phyloP scores from a whole-genome alignment of 495 filamentous ascomycete species.

The Aspergillus ellipticus region DNA sequence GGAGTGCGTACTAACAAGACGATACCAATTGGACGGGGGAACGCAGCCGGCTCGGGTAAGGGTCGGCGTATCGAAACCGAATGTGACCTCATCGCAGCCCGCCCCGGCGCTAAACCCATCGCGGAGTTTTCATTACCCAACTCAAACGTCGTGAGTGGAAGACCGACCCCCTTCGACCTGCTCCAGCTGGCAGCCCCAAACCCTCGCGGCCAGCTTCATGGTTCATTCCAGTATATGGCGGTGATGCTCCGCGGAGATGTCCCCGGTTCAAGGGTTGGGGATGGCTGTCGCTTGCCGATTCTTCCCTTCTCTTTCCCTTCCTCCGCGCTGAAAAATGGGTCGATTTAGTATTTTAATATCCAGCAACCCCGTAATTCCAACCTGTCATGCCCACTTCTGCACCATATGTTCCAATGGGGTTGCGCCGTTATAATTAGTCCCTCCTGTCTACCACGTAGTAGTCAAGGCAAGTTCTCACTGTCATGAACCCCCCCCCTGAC shows the following conservation, averaged over 20 bases:
- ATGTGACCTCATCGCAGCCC: conserved; percentile 6
- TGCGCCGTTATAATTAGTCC: conserved; percentile 1
- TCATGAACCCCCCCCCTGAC: background rate
- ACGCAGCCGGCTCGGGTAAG: background rate
- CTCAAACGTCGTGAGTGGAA: conserved; percentile 35
- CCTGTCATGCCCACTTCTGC: background rate
- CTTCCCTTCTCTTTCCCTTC: background rate
- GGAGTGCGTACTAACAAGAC: background rate
- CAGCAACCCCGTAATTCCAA: background rate
- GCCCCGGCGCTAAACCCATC: conserved; percentile 22
- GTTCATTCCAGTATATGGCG: background rate
- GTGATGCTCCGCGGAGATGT: conserved; percentile 14
- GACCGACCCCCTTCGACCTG: conserved; percentile 3
- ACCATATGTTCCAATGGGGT: background rate
- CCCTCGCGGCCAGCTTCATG: background rate
- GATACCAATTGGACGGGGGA: background rate
- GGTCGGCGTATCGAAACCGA: background rate
- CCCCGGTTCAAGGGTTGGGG: background rate
- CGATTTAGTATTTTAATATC: background rate
- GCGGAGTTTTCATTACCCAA: conserved; percentile 42
- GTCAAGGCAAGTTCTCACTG: background rate
- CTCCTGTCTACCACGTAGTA: background rate
- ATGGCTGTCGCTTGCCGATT: background rate
- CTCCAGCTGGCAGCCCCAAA: background rate
- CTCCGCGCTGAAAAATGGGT: background rate